Percentiles rank a stretch among this genome's conserved stretches.
Evolutionary conservation across 225 moss, liverwort and hornwort species (phyloP).

Genomic region (Asterella californica): DNA sequence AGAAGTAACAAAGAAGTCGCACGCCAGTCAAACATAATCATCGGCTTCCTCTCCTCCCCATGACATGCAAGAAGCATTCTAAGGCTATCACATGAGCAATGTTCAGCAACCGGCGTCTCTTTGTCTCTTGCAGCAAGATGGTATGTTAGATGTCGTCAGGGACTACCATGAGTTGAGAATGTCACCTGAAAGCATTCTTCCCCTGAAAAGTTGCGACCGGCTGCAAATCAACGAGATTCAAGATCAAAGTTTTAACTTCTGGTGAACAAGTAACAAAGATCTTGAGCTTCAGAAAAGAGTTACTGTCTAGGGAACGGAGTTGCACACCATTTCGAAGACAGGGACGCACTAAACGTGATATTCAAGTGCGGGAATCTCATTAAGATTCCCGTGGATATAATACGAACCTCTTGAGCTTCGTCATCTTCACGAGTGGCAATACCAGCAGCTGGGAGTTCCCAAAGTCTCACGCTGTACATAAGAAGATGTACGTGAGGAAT

Average conservation of each 20-base stretch:
- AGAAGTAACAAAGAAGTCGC: too few relatives aligned
- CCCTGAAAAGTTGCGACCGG: conserved; percentile 80
- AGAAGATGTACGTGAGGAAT: background rate
- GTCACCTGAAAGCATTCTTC: conserved; percentile 79
- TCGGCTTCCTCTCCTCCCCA: too few relatives aligned
- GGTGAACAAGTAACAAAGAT: background rate
- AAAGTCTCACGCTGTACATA: conserved; percentile 72
- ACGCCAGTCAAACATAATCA: too few relatives aligned
- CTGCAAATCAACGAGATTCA: conserved; percentile 38
- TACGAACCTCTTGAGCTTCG: conserved; percentile 63
- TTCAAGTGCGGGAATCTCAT: background rate
- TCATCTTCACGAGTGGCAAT: conserved; percentile 63
- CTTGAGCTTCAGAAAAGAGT: background rate
- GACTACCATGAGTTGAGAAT: background rate
- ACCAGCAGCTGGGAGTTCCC: conserved; percentile 72
- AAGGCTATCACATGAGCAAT: background rate
- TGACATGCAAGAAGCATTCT: background rate
- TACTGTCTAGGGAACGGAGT: background rate
- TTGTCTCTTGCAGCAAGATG: too few relatives aligned
- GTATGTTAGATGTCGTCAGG: too few relatives aligned
- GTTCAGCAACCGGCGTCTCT: background rate
- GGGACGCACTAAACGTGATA: background rate
- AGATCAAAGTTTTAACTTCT: background rate
- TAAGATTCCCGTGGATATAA: background rate
- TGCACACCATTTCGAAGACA: background rate